Conservation (phyloP, 768 basidiomycete species). For the Kwoniella sp. region DNA sequence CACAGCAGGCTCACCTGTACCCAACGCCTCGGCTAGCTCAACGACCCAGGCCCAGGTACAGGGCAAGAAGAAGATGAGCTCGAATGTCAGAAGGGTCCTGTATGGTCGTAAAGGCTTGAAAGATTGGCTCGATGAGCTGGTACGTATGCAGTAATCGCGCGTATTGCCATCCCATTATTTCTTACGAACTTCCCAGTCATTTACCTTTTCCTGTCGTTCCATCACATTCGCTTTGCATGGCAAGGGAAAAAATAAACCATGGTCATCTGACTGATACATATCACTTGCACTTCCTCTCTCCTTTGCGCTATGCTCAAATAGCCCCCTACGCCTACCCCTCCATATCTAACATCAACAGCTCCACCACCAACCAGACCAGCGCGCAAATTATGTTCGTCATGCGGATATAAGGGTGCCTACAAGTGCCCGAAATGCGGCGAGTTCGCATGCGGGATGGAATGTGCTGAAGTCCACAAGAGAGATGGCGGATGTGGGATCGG, state of each 20-base stretch:
- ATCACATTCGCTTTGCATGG: background rate
- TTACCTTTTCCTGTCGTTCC: background rate
- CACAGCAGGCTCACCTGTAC: background rate
- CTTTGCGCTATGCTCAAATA: too few species aligned
- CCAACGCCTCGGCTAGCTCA: background rate
- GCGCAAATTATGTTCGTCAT: slow-evolving; percentile 48
- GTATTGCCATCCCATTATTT: too few species aligned
- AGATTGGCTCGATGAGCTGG: slow-evolving; percentile 52
- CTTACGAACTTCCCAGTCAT: too few species aligned
- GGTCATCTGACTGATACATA: background rate
- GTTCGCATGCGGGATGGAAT: slow-evolving; percentile 45
- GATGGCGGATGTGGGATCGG: slow-evolving; percentile 54
- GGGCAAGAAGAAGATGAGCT: slow-evolving; percentile 48
- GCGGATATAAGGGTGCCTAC: slow-evolving; percentile 51
- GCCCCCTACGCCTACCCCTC: slow-evolving; percentile 34
- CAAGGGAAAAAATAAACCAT: background rate
- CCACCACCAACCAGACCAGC: slow-evolving; percentile 36
- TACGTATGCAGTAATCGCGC: too few species aligned
- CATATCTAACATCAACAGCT: slow-evolving; percentile 35
- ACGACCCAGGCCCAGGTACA: slow-evolving; percentile 1
- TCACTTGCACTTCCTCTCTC: too few species aligned
- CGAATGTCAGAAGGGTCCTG: slow-evolving; percentile 47
- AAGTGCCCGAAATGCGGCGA: slow-evolving; percentile 48
- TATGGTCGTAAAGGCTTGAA: slow-evolving; percentile 47
- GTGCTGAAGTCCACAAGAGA: slow-evolving; percentile 44